These are phyloP conservation scores for Fusarium denticulatum DNA, from an alignment of 2,329 filamentous ascomycete species.

Conservation along the genomic window DNA sequence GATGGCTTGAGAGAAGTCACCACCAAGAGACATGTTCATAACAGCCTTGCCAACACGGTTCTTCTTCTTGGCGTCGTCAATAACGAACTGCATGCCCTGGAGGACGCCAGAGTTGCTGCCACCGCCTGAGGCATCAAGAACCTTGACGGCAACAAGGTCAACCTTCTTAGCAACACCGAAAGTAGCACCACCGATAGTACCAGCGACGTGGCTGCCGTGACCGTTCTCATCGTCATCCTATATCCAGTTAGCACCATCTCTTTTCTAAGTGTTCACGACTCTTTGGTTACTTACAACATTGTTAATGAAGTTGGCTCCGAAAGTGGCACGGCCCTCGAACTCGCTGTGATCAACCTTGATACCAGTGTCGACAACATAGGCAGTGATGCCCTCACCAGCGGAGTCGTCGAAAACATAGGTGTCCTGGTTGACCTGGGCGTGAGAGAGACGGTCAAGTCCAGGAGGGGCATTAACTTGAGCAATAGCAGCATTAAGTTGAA, in stretches of 20 bases:
- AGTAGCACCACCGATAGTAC: conserved; percentile 68
- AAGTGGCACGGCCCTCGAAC: conserved; percentile 65
- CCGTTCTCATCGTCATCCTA: conserved; percentile 67
- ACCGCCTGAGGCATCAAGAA: conserved; percentile 58
- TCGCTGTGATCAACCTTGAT: conserved; percentile 65
- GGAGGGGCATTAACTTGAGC: conserved; percentile 64
- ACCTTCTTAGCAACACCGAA: conserved; percentile 65
- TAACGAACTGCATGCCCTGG: conserved; percentile 67
- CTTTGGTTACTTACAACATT: conserved; percentile 49
- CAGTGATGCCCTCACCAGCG: conserved; percentile 65
- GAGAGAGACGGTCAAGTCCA: conserved; percentile 65
- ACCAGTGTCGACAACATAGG: conserved; percentile 74
- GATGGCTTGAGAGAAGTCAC: conserved; percentile 58
- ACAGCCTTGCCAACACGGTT: conserved; percentile 62
- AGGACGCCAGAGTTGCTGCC: conserved; percentile 58
- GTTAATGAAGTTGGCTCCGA: conserved; percentile 64
- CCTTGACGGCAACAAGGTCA: conserved; percentile 67
- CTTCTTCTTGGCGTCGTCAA: conserved; percentile 55
- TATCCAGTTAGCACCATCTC: background rate
- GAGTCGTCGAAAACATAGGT: conserved; percentile 60
- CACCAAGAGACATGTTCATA: conserved; percentile 72
- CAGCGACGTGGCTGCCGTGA: conserved; percentile 72
- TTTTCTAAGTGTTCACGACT: background rate
- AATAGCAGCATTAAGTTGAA: conserved; percentile 56
- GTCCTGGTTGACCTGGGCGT: conserved; percentile 46